Evolutionary conservation across 768 basidiomycete genomes (phyloP), one percentile per base, ranked within the genome.

Genomic region (Phlebiopsis flavidoalba): DNA sequence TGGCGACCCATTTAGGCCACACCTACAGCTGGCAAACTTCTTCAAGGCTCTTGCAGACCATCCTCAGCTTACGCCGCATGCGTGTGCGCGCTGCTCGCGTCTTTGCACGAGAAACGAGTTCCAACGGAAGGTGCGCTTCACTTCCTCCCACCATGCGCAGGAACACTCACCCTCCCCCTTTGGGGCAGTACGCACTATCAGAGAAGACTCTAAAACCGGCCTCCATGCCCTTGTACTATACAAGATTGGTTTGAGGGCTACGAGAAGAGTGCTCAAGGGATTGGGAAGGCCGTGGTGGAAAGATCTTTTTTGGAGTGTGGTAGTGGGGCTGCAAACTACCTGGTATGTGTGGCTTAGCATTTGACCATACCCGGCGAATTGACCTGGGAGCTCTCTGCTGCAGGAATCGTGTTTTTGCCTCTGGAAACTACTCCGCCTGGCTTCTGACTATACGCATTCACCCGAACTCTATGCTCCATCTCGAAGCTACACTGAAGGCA

Each of bases 251-350:
- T n/a, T 0, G 88, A 89, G 65, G 91, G 84, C 5, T 84, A 87
- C 62, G 84, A 90, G 60, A 89, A 87, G 73, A 89, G 87, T 65
- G 81, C 84, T 11, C 76, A 85, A 67, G 91, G 91, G n/a, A 87
- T 91, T 48, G 81, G n/a, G 81, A 36, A 77, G 91, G 58, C 89
- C 91, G 2, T 86, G 87, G 87, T 93, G 91, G 91, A 91, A n/a
- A 93, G 71, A 74, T 88, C 47, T 89, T 93, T 71, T 86, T 93
- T 65, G 83, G 83, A 43, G 78, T 91, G 60, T 91, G 89, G 89
- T 86, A 79, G 74, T 55, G 37, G n/a, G 8, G 8, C 14, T 60
- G 53, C n/a, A 24, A 24, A 12, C 49, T n/a, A 31, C 12, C 14
- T 31, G 19, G 24, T 43, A 45, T 40, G 56, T 57, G 26, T 31